Evolutionary conservation across 1,139 yeast genomes (phyloP), one percentile per base, ranked within the genome.

Genomic region (Debaryomyces singareniensis): DNA sequence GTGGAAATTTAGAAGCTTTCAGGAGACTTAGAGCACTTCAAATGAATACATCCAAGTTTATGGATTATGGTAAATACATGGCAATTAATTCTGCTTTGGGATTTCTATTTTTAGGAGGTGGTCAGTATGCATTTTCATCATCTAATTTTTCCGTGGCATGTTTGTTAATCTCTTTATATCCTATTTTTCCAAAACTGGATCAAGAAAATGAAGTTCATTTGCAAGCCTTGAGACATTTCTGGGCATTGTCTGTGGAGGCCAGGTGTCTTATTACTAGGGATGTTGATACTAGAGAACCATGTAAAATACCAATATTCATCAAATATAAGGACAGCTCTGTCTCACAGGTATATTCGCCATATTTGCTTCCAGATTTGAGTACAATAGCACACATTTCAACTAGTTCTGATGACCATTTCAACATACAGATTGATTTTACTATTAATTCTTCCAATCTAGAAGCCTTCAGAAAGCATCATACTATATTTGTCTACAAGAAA

Each of bases 221-320:
- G 32, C 96, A 87, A 51, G 96, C 95, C 2, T 61, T 89, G 27
- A 68, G 95, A 29, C 95, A 87, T 52, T 80, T 93, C 40, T 93
- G 98, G 97, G 83, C 89, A 0, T 58, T 91, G 38, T 75, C 95
- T 0, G 81, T 83, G 5, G 91, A 81, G 42, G 80, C 84, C 2
- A 61, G 96, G 35, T 87, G 96, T 51, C 58, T 91, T 11, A 70
- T 84, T 7, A 70, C 83, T 1, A 65, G 91, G 35, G 89, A 89
- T 48, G 78, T 79, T 11, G 73, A 67, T 20, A 70, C 80, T 0
- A 71, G 64, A 11, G 65, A 63, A 30, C 75, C 84, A 1, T 60
- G 42, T 49, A 65, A 71, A 30, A 63, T 78, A 10, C 73, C 75
- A 0, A 69, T 80, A 4, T 55, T 56, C 5, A 52, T 82, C 5